A percentile compares a stretch with the other conserved stretches of the same genome.
These are phyloP conservation scores for Glomus cerebriforme DNA, from an alignment of 192 early-diverging fungal species.

Conservation along the genomic window DNA sequence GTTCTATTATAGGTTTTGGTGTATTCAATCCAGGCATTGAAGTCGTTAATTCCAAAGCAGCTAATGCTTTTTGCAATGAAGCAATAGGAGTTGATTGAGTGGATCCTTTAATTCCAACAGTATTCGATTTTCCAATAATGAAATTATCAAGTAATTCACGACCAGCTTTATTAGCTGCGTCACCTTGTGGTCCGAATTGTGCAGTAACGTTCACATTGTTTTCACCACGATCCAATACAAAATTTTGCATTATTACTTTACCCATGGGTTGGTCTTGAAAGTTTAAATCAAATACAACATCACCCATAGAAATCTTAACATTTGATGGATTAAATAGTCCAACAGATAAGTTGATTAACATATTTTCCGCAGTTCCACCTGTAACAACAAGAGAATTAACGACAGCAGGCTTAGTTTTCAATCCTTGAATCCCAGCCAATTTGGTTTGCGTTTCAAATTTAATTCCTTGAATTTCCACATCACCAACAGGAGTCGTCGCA, in stretches of 20 bases:
- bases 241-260: conserved; percentile 44
- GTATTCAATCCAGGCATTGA: conserved; percentile 45
- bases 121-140: conserved; percentile 41
- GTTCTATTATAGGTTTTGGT: conserved; percentile 38
- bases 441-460: conserved; percentile 53
- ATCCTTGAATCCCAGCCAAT: conserved; percentile 58
- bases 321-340: conserved; percentile 54
- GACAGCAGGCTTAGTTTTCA: conserved; percentile 51
- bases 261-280: conserved; percentile 46
- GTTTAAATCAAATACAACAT: conserved; percentile 46
- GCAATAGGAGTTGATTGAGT: conserved; percentile 41
- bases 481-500: conserved; percentile 57
- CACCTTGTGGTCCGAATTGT: conserved; percentile 41
- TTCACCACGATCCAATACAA: conserved; percentile 49
- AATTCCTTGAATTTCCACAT: conserved; percentile 53
- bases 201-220: conserved; percentile 46
- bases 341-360: conserved; percentile 44
- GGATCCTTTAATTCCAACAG: conserved; percentile 44
- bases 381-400: conserved; percentile 59
- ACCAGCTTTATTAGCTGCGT: conserved; percentile 36
- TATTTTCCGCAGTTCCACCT: conserved; percentile 52
- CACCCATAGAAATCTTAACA: conserved; percentile 52
- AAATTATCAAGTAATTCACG: conserved; percentile 46
- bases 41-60: conserved; percentile 41
- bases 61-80: conserved; percentile 47